Conservation (phyloP, 2,329 filamentous ascomycete genomes). For the Trichoderma sp. region DNA sequence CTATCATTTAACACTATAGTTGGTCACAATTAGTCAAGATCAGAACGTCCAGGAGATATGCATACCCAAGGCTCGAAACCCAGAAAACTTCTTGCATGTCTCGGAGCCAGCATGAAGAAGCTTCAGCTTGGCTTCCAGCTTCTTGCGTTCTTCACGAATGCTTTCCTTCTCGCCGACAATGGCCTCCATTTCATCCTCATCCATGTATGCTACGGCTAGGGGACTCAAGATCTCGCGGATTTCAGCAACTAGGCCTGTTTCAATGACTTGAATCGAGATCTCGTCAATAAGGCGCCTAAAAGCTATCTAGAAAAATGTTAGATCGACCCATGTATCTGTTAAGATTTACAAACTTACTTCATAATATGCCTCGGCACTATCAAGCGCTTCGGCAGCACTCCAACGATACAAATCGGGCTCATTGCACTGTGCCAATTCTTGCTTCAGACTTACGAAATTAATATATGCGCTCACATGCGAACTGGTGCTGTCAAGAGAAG, state of each 20-base stretch:
- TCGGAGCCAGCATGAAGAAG: neutral
- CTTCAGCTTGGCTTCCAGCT: neutral
- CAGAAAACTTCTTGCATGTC: conserved; percentile 10
- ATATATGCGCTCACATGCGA: neutral
- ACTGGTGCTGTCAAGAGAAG: neutral
- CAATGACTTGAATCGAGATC: conserved; percentile 29
- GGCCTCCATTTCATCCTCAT: conserved; percentile 21
- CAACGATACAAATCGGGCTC: conserved; percentile 31
- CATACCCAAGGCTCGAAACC: neutral
- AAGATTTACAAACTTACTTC: conserved; percentile 30
- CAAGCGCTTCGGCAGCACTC: conserved; percentile 35
- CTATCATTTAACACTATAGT: neutral
- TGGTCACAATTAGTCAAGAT: neutral
- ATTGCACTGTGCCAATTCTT: neutral
- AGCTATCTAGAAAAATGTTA: conserved; percentile 22
- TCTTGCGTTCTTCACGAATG: neutral
- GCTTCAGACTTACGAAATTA: neutral
- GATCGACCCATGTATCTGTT: neutral
- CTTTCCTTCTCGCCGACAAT: conserved; percentile 26
- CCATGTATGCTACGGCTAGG: conserved; percentile 23
- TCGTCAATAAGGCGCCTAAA: conserved; percentile 26
- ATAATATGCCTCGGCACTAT: conserved; percentile 43
- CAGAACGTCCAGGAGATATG: too few relatives aligned
- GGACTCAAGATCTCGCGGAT: conserved; percentile 26
- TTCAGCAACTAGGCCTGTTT: conserved; percentile 24